Evolutionary conservation across 768 basidiomycete species (phyloP).

Genomic region (Udeniomyces megalosporus): DNA sequence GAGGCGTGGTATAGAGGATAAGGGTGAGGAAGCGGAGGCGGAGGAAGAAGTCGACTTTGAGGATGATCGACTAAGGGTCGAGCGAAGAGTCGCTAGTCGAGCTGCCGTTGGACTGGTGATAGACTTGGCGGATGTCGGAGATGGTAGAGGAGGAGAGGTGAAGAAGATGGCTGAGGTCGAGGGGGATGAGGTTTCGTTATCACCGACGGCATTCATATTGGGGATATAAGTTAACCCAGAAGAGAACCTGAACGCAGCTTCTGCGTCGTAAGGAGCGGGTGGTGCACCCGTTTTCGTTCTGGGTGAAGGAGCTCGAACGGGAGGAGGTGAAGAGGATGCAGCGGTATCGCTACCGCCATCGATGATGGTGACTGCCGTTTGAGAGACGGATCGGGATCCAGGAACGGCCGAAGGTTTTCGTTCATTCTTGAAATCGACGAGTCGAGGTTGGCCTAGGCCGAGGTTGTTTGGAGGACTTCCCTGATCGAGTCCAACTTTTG

Average conservation of each 20-base stretch:
- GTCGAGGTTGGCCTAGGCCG: background rate
- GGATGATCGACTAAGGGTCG: background rate
- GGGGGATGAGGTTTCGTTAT: background rate
- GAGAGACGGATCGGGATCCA: background rate
- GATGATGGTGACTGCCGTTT: background rate
- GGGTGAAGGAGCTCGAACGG: background rate
- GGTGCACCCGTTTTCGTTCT: background rate
- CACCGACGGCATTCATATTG: background rate
- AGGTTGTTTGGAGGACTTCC: background rate
- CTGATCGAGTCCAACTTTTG: background rate
- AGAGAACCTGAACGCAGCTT: background rate
- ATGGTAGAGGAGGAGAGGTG: background rate
- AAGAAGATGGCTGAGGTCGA: constrained; percentile 1
- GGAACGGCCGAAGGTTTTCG: background rate
- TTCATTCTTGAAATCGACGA: constrained; percentile 4
- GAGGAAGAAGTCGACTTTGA: background rate
- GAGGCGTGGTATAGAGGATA: background rate
- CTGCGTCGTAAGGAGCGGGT: background rate
- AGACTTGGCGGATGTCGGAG: background rate
- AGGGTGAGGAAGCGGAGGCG: background rate
- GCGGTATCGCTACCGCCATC: background rate
- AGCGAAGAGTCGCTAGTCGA: background rate
- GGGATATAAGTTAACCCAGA: background rate
- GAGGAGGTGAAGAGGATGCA: background rate
- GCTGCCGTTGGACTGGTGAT: background rate